Evolutionary conservation across 352 stramenopile species (phyloP).

Genomic region (Elongisporangium senticosum): DNA sequence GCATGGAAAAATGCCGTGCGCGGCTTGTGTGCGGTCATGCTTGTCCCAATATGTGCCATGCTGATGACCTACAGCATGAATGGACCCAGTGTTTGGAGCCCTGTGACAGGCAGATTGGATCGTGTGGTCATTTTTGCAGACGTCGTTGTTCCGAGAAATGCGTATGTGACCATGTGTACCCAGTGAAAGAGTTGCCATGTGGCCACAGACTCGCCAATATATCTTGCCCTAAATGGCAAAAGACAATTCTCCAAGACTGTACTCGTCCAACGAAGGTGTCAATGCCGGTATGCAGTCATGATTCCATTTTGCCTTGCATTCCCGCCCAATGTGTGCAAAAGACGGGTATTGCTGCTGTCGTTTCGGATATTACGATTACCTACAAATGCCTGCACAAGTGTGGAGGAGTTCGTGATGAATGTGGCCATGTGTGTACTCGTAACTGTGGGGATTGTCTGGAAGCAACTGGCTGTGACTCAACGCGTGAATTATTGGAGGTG

Average conservation of each 20-base stretch:
- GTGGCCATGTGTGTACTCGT: conserved; percentile 33
- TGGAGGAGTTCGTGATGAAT: conserved; percentile 12
- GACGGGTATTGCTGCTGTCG: conserved; percentile 15
- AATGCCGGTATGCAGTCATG: conserved; percentile 26
- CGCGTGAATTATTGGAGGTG: conserved; percentile 13
- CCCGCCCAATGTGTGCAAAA: conserved; percentile 15
- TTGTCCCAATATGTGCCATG: conserved; percentile 51
- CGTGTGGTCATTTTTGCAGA: conserved; percentile 45
- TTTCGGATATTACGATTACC: conserved; percentile 13
- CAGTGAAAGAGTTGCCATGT: conserved; percentile 38
- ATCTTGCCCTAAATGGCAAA: conserved; percentile 19
- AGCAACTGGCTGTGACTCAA: conserved; percentile 16
- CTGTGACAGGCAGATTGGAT: conserved; percentile 41
- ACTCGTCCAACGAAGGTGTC: conserved; percentile 19
- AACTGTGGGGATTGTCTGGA: conserved; percentile 28
- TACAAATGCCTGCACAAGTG: conserved; percentile 18
- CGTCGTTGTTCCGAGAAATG: conserved; percentile 55
- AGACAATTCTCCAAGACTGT: conserved; percentile 15
- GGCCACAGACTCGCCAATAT: conserved; percentile 36
- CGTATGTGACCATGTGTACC: conserved; percentile 43
- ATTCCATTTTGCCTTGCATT: conserved; percentile 2
- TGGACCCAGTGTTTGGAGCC: conserved; percentile 20
- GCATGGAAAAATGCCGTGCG: conserved; percentile 37
- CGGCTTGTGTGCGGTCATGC: conserved; percentile 47
- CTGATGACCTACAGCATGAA: conserved; percentile 49